phyloP scores from a whole-genome alignment of 768 basidiomycete species.

The Leccinellum albellum region DNA sequence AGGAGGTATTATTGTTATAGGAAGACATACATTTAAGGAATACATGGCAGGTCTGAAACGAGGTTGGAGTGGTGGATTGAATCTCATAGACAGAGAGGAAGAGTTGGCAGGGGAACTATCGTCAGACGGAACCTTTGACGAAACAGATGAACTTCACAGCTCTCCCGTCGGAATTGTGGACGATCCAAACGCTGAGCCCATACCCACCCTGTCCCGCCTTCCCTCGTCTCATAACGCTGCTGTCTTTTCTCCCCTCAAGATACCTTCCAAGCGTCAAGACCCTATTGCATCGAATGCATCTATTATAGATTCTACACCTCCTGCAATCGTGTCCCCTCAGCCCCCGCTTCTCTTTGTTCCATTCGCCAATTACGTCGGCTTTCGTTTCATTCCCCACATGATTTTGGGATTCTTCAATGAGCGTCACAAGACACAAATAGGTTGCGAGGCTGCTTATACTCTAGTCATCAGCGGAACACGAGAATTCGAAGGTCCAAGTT shows the following conservation, averaged over 20 bases:
- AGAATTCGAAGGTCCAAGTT: conserved; percentile 44
- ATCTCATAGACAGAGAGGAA: conserved; percentile 69
- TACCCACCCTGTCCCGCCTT: conserved; percentile 40
- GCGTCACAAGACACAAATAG: conserved; percentile 71
- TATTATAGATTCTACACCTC: conserved; percentile 42
- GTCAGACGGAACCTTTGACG: conserved; percentile 76
- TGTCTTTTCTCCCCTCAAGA: conserved; percentile 32
- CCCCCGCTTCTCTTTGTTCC: conserved; percentile 79
- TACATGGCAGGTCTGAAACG: conserved; percentile 82
- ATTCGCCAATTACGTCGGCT: conserved; percentile 73
- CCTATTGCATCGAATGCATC: conserved; percentile 20
- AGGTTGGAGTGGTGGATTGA: conserved; percentile 78
- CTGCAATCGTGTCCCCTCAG: conserved; percentile 58
- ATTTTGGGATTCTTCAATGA: conserved; percentile 91
- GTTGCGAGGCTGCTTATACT: conserved; percentile 77
- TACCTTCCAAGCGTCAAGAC: conserved; percentile 18
- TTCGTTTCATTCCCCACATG: conserved; percentile 84
- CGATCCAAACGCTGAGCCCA: conserved; percentile 35
- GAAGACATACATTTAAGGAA: conserved; percentile 91
- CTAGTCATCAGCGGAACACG: conserved; percentile 64
- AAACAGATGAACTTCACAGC: conserved; percentile 40
- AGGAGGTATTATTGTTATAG: conserved; percentile 85
- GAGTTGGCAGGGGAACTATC: conserved; percentile 61
- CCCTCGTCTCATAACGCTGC: conserved; percentile 31
- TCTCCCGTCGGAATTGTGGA: conserved; percentile 21